Evolutionary conservation across 345 rosid species (phyloP), one percentile per base, ranked within the genome.

Genomic region (Angophora floribunda): DNA sequence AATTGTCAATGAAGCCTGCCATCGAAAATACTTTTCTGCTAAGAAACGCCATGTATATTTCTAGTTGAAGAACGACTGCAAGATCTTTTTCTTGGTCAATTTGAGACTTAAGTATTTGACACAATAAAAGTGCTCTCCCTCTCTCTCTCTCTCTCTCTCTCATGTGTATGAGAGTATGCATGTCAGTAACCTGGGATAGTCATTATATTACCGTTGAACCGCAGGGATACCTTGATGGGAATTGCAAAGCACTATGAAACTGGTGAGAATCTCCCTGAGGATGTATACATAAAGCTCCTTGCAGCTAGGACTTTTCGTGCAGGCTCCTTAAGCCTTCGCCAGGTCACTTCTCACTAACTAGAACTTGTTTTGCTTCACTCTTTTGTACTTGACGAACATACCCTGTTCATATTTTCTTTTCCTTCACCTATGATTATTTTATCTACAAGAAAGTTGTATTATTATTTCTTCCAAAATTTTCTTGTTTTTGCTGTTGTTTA

Each of bases 261-360:
- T 87, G 97, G 97, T 75, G 97, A 94, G 91, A 93, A 91, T 89
- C 95, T 97, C 75, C 99, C 98, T 19, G 99, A 97, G 88, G 97
- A 95, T 57, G 95, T 97, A 61, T 96, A 94, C 91, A 88, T 61
- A 91, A 96, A 96, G 92, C 97, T 97, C 86, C 94, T 97, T 7
- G 98, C 99, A 55, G 99, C 99, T 61, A 95, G 97, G 92, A 97
- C 99, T 78, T 96, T 93, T 90, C 93, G 97, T 87, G 98, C 98
- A 19, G 99, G 99, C 85, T 95, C 97, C 89, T 91, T 94, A 36
- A 95, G 97, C 90, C 98, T 97, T 91, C 97, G 97, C 63, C 98
- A 97, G 95, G 99, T 97, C 53, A 87, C 94, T 94, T 51, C 51
- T 85, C 9, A 30, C 45, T 51, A 30, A 14, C 26, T 17, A 88